Conservation (phyloP, 2,329 filamentous ascomycete genomes). For the Pestalotiopsis sp. region DNA sequence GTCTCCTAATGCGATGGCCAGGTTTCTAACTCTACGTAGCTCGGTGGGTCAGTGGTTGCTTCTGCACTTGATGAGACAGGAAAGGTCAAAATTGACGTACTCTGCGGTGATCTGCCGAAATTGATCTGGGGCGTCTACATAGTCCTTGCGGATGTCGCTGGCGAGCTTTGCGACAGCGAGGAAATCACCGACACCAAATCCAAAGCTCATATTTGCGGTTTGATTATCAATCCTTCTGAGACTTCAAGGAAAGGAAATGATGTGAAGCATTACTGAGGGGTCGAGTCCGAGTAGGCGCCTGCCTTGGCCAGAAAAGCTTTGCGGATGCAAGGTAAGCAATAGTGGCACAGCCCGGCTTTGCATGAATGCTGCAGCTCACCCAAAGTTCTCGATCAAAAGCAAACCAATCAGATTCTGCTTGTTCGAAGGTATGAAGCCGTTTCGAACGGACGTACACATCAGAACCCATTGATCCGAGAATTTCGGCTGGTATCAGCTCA, state of each 20-base stretch:
- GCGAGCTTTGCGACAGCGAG: constrained; percentile 5
- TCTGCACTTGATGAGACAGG: too few species aligned
- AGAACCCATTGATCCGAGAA: too few species aligned
- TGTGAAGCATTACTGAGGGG: neutral
- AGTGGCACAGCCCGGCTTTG: neutral
- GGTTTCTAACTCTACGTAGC: neutral
- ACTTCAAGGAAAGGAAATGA: too few species aligned
- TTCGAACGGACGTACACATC: too few species aligned
- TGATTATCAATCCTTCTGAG: neutral
- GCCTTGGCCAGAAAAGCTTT: neutral
- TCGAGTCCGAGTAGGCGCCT: too few species aligned
- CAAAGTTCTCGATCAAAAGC: neutral
- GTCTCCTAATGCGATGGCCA: neutral
- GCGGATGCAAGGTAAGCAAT: neutral
- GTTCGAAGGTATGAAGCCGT: too few species aligned
- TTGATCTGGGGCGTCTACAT: neutral
- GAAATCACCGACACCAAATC: constrained; percentile 3
- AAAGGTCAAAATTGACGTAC: neutral
- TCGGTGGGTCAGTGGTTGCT: too few species aligned
- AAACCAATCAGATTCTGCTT: neutral
- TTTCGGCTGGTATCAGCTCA: too few species aligned
- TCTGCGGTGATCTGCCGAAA: constrained; percentile 1
- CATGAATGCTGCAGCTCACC: neutral
- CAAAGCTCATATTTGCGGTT: neutral
- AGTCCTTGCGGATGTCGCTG: neutral